Percentiles rank a stretch among this genome's conserved stretches.
phyloP scores from a whole-genome alignment of 257 asterid species.

The Nicotiana obtusifolia region DNA sequence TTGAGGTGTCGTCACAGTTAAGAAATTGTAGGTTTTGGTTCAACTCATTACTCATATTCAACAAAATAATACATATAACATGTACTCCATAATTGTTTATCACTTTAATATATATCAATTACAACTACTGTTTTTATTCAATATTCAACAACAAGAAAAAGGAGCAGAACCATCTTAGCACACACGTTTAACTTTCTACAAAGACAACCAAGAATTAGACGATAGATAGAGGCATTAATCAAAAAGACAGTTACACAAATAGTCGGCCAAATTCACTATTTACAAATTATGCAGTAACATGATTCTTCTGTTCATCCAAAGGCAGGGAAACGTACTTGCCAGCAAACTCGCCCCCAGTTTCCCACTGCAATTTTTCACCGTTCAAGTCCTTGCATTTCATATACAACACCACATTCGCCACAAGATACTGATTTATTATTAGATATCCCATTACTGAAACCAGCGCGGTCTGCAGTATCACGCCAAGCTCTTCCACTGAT shows the following conservation, averaged over 20 bases:
- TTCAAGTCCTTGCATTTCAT: neutral
- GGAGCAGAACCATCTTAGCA: neutral
- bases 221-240: too few species aligned
- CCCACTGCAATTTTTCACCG: neutral
- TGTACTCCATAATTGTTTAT: too few species aligned
- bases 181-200: neutral
- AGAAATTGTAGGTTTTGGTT: too few species aligned
- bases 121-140: neutral
- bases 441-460: neutral
- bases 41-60: too few species aligned
- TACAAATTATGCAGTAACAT: neutral
- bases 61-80: too few species aligned
- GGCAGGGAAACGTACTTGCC: neutral
- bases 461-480: neutral
- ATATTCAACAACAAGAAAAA: neutral
- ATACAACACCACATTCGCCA: neutral
- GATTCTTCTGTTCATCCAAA: neutral
- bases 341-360: neutral
- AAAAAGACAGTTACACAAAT: too few species aligned
- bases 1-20: too few species aligned
- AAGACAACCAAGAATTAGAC: too few species aligned
- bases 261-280: too few species aligned
- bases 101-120: neutral
- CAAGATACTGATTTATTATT: neutral
- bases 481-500: slow-evolving; percentile 2